Conservation (phyloP, 495 filamentous ascomycete species). For the Haplographium delicatum region DNA sequence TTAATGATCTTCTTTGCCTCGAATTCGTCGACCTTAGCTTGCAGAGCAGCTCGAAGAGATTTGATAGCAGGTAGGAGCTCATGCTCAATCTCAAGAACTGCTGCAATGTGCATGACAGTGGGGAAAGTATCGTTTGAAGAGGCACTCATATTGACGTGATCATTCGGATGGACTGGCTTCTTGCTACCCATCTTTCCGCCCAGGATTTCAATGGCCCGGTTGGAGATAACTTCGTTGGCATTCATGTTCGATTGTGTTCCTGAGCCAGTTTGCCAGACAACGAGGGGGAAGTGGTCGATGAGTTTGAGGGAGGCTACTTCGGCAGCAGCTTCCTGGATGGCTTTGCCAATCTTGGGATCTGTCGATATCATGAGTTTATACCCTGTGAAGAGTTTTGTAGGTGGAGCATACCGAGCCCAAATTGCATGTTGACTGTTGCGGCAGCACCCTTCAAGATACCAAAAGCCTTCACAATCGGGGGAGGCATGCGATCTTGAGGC, state of each 20-base stretch:
- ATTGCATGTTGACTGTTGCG: slow-evolving; percentile 92
- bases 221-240: slow-evolving; percentile 99
- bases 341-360: slow-evolving; percentile 88
- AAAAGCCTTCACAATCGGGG: slow-evolving; percentile 85
- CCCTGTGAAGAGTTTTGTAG: background rate
- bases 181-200: slow-evolving; percentile 91
- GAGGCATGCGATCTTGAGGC: slow-evolving; percentile 97
- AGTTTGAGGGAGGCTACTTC: slow-evolving; percentile 95
- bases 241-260: slow-evolving; percentile 99
- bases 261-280: slow-evolving; percentile 98
- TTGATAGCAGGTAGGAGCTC: slow-evolving; percentile 77
- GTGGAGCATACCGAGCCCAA: slow-evolving; percentile 72
- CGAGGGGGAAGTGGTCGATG: slow-evolving; percentile 92
- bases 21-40: slow-evolving; percentile 87
- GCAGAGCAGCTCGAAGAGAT: slow-evolving; percentile 73
- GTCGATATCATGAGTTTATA: slow-evolving; percentile 25
- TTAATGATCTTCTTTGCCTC: slow-evolving; percentile 84
- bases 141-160: slow-evolving; percentile 98
- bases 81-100: slow-evolving; percentile 86
- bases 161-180: slow-evolving; percentile 98
- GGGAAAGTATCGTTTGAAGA: slow-evolving; percentile 99
- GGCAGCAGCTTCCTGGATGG: slow-evolving; percentile 88
- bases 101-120: slow-evolving; percentile 98
- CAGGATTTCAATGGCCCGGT: slow-evolving; percentile 96
- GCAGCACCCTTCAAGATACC: slow-evolving; percentile 97